Conservation (phyloP, 805 yeast genomes). For the Pichia rugopelliculosa region DNA sequence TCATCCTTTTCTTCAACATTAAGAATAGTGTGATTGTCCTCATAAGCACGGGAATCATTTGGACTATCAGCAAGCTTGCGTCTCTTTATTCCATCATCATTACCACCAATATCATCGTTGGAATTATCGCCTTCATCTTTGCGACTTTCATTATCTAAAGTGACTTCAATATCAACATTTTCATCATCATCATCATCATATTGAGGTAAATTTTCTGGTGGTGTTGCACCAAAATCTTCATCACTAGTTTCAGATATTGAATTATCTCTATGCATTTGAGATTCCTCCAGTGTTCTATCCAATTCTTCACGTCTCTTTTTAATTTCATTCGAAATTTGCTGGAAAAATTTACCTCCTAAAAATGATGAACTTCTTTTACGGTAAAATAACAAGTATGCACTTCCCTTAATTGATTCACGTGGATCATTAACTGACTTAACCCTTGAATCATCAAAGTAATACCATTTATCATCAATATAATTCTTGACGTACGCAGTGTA, state of each 20-base stretch:
- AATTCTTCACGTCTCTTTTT: conserved; percentile 15
- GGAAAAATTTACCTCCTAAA: conserved; percentile 44
- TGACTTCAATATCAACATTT: neutral
- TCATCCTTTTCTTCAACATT: neutral
- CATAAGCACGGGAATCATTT: neutral
- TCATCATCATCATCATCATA: neutral
- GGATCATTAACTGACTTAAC: conserved; percentile 55
- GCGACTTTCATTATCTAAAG: neutral
- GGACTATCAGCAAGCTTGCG: conserved; percentile 5
- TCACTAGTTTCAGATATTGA: neutral
- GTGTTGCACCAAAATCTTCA: conserved; percentile 2
- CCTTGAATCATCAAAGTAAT: conserved; percentile 80
- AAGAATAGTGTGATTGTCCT: neutral
- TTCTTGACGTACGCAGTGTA: conserved; percentile 87
- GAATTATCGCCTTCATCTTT: neutral
- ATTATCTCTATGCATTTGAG: neutral
- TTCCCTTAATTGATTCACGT: conserved; percentile 53
- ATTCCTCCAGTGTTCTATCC: conserved; percentile 3
- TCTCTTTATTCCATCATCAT: conserved; percentile 10
- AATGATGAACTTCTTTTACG: conserved; percentile 40
- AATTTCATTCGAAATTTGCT: conserved; percentile 35
- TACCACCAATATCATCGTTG: neutral
- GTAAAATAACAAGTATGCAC: conserved; percentile 85
- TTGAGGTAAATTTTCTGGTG: neutral
- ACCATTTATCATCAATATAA: conserved; percentile 72